Conservation (phyloP, 345 rosid species). For the Populus tremula region DNA sequence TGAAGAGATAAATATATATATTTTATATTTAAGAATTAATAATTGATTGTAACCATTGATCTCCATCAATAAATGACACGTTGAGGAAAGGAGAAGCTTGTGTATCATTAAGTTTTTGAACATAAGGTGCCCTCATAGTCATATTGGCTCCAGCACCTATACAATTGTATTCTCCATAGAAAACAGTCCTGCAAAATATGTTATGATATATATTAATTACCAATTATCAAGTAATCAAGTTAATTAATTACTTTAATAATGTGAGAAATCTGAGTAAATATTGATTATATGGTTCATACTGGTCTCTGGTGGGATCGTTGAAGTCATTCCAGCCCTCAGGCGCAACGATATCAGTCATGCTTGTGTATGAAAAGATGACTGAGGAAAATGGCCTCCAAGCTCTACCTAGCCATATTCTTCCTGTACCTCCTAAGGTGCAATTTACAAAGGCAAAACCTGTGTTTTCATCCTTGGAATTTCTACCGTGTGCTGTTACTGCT, state of each 20-base stretch:
- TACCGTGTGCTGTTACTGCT: conserved; percentile 85
- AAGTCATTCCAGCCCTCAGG: conserved; percentile 91
- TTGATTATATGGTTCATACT: conserved; percentile 28
- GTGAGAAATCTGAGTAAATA: too few relatives aligned
- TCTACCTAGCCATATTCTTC: conserved; percentile 86
- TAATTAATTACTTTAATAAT: neutral
- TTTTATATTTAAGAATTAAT: too few relatives aligned
- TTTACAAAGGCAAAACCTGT: conserved; percentile 69
- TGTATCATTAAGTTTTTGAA: conserved; percentile 60
- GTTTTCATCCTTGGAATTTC: conserved; percentile 65
- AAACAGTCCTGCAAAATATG: conserved; percentile 51
- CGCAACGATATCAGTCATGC: conserved; percentile 74
- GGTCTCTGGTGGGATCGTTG: conserved; percentile 74
- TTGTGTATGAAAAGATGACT: conserved; percentile 55
- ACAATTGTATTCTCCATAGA: conserved; percentile 75
- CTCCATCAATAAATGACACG: conserved; percentile 59
- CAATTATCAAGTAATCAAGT: too few relatives aligned
- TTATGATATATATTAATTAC: too few relatives aligned
- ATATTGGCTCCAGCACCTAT: conserved; percentile 63
- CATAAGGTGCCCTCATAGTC: conserved; percentile 55
- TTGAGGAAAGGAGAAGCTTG: conserved; percentile 55
- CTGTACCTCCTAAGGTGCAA: conserved; percentile 69
- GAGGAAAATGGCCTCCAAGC: conserved; percentile 90
- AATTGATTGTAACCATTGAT: conserved; percentile 57
- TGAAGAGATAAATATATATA: too few relatives aligned